Evolutionary conservation across 2,329 filamentous ascomycete genomes (phyloP).

Genomic region (Byssothecium circinans): DNA sequence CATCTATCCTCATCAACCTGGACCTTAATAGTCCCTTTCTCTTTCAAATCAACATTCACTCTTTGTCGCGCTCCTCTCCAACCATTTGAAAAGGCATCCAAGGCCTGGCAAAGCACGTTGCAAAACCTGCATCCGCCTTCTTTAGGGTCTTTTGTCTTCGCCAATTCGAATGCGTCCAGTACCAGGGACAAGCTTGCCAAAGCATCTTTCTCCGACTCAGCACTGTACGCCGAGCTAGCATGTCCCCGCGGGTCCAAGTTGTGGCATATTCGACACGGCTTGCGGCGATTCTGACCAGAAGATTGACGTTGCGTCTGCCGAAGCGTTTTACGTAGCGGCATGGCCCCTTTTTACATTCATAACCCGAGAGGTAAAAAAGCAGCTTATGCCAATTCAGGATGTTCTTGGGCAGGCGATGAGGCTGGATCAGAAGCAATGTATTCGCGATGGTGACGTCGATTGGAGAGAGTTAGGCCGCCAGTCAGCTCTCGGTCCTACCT

Average conservation of each 20-base stretch:
- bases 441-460: background rate
- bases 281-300: constrained; percentile 21
- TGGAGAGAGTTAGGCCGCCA: background rate
- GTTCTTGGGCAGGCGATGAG: background rate
- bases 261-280: constrained; percentile 31
- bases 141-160: constrained; percentile 15
- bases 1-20: constrained; percentile 26
- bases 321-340: constrained; percentile 31
- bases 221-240: constrained; percentile 21
- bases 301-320: constrained; percentile 17
- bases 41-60: constrained; percentile 27
- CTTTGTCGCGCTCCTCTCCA: constrained; percentile 28
- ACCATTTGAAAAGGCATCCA: constrained; percentile 31
- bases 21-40: constrained; percentile 32
- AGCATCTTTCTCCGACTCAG: constrained; percentile 21
- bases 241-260: constrained; percentile 34
- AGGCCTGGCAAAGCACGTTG: constrained; percentile 24
- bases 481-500: background rate
- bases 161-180: constrained; percentile 27
- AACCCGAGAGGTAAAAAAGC: background rate
- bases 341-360: background rate
- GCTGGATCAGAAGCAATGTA: background rate
- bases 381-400: constrained; percentile 4
- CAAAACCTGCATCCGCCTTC: constrained; percentile 35
- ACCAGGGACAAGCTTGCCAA: constrained; percentile 25